Base-by-base conservation (phyloP, 192 early-diverging fungal genomes). In the Phlyctochytrium planicorne region DNA sequence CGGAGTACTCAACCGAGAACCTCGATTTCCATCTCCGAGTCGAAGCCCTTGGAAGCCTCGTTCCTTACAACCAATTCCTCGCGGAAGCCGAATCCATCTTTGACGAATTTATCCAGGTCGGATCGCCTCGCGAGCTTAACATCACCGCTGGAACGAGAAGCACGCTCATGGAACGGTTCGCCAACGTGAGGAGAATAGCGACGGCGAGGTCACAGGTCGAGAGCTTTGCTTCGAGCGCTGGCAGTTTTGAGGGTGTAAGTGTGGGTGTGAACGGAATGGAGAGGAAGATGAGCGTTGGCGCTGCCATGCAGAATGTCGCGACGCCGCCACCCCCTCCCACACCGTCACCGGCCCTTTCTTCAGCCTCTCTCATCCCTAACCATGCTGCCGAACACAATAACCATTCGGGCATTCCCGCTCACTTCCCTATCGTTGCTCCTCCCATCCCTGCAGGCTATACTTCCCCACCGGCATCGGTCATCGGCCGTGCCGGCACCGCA, bases 91-190 rank as follows among this genome's bases (percentile, higher is more conserved):
- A 17, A 10, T 27, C 33, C 2, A 72, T 80, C 34, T 76, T 74
- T 55, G 53, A 69, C 24, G 75, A 76, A 34, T 80, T 76, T 64
- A 69, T 80, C 34, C 62, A 70, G 62, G 50, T 72, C 40, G 70
- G 71, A 16, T 60, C 60, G 1, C 69, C 75, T 29, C 71, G 71
- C 3, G 78, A 80, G 60, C 66, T 80, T n/a, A 79, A 68, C 66
- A 56, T 80, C 40, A 74, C 72, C 61, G 70, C 72, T 20, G 68
- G 68, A 55, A 62, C 53, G 27, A 36, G 61, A 27, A 63, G 12
- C 24, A 17, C 34, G 12, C 68, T 69, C 30, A 52, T 63, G 3
- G 68, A 40, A 30, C 40, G 23, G 1, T 69, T 69, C 52, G 55
- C 68, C 17, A 55, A 37, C 37, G 27, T 69, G n/a, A n/a, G n/a